Evolutionary conservation across 78 protist genomes (phyloP).

Genomic region (Mastigamoeba balamuthi): DNA sequence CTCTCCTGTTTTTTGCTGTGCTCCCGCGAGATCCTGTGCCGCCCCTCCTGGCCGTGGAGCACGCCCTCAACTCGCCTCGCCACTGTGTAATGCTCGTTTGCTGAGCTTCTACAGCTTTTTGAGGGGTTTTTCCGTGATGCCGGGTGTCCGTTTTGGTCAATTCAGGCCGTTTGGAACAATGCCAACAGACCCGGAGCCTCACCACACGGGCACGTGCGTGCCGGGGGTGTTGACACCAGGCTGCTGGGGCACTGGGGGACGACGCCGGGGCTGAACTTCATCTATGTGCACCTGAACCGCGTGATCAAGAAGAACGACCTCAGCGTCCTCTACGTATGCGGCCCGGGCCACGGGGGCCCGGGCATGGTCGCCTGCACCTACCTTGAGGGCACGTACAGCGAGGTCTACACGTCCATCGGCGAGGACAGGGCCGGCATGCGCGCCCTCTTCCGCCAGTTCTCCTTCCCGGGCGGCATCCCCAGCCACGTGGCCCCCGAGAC

Average conservation of each 20-base stretch:
- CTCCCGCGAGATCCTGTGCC: no score
- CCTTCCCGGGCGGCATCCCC: slow-evolving; percentile 21
- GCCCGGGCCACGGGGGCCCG: slow-evolving; percentile 13
- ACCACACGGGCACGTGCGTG: no score
- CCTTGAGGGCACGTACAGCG: background rate
- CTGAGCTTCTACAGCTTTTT: no score
- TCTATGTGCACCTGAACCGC: slow-evolving; percentile 4
- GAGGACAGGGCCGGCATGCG: background rate
- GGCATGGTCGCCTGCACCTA: slow-evolving; percentile 1
- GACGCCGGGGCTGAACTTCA: background rate
- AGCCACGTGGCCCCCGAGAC: slow-evolving; percentile 2
- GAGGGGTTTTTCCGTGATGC: no score
- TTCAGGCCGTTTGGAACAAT: no score
- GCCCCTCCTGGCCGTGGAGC: no score
- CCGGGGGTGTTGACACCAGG: no score
- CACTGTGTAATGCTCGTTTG: no score
- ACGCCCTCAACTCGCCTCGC: no score
- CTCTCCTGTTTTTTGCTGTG: no score
- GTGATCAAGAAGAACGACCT: background rate
- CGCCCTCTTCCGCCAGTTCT: slow-evolving; percentile 7
- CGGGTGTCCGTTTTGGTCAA: no score
- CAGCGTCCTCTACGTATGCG: background rate
- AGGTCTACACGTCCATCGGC: background rate
- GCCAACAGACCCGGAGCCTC: no score
- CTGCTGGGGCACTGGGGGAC: slow-evolving; percentile 12